Conservation (phyloP, 2,329 filamentous ascomycete species). For the Drechslerella stenobrocha region DNA sequence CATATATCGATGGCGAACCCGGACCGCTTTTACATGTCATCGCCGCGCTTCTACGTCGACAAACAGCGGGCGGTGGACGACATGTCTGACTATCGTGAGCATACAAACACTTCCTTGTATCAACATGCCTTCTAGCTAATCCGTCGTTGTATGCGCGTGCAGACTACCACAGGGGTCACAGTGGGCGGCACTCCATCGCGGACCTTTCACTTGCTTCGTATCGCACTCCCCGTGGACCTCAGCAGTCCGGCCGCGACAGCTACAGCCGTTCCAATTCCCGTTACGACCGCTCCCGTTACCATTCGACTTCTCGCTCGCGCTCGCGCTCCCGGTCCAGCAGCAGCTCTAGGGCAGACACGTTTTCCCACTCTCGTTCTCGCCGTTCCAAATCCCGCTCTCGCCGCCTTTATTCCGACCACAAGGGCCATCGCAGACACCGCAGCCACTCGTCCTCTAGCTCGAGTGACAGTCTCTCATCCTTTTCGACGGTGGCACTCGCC, state of each 20-base stretch:
- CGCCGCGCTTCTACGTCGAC: slow-evolving; percentile 42
- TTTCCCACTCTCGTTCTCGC: slow-evolving; percentile 7
- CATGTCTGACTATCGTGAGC: slow-evolving; percentile 29
- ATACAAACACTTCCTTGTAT: no score
- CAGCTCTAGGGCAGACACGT: slow-evolving; percentile 19
- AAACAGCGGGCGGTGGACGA: slow-evolving; percentile 10
- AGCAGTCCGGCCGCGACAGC: neutral
- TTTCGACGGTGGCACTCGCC: slow-evolving; percentile 6
- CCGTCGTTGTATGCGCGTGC: no score
- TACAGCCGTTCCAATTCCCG: slow-evolving; percentile 10
- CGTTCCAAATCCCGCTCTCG: slow-evolving; percentile 27
- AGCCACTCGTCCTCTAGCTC: slow-evolving; percentile 11
- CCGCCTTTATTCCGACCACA: slow-evolving; percentile 13
- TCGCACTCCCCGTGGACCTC: slow-evolving; percentile 11
- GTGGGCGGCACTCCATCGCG: slow-evolving; percentile 30
- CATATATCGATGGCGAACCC: slow-evolving; percentile 44
- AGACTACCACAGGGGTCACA: slow-evolving; percentile 37
- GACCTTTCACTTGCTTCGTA: slow-evolving; percentile 34
- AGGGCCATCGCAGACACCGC: slow-evolving; percentile 25
- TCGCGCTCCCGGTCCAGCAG: slow-evolving; percentile 32
- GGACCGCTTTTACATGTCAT: slow-evolving; percentile 34
- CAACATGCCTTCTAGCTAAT: no score
- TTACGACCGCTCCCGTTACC: neutral
- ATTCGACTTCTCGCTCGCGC: slow-evolving; percentile 17
- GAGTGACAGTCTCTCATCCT: slow-evolving; percentile 28